These are phyloP conservation scores for Auriscalpium microsporum DNA, from an alignment of 768 basidiomycete genomes.

Conservation along the genomic window DNA sequence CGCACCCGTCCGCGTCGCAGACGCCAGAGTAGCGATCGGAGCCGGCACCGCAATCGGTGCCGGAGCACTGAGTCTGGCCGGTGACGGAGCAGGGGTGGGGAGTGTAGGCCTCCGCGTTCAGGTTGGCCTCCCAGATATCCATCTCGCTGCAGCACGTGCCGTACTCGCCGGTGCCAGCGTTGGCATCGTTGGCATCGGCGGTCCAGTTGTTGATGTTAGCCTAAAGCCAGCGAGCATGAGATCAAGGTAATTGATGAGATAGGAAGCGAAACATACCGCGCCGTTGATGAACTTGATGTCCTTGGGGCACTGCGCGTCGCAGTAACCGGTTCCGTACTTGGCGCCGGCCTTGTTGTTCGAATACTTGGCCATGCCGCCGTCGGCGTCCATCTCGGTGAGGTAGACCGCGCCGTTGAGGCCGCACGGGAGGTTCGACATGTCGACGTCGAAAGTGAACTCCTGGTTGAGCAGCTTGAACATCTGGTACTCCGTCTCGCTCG, in stretches of 20 bases:
- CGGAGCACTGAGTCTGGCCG: slow-evolving; percentile 35
- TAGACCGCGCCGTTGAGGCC: slow-evolving; percentile 57
- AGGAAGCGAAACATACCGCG: slow-evolving; percentile 26
- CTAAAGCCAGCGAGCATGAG: slow-evolving; percentile 18
- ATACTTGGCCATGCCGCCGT: slow-evolving; percentile 43
- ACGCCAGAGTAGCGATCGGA: slow-evolving; percentile 30
- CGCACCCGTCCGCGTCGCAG: slow-evolving; percentile 50
- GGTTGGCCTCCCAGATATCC: slow-evolving; percentile 56
- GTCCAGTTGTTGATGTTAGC: slow-evolving; percentile 42
- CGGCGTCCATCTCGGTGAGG: slow-evolving; percentile 51
- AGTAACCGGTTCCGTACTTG: slow-evolving; percentile 59
- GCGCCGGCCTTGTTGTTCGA: slow-evolving; percentile 51
- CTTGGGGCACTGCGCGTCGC: slow-evolving; percentile 52
- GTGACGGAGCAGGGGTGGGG: slow-evolving; percentile 40
- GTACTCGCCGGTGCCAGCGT: slow-evolving; percentile 36
- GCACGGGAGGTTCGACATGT: slow-evolving; percentile 47
- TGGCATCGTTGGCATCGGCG: slow-evolving; percentile 28
- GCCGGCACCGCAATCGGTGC: slow-evolving; percentile 26
- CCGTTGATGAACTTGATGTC: slow-evolving; percentile 57
- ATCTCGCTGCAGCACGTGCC: slow-evolving; percentile 54
- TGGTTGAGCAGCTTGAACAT: slow-evolving; percentile 45
- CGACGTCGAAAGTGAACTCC: slow-evolving; percentile 55
- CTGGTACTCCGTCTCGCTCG: slow-evolving; percentile 33
- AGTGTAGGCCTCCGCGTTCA: slow-evolving; percentile 42
- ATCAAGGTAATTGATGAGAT: neutral